Conservation (phyloP, 495 filamentous ascomycete species). For the Penicillium chermesinum region DNA sequence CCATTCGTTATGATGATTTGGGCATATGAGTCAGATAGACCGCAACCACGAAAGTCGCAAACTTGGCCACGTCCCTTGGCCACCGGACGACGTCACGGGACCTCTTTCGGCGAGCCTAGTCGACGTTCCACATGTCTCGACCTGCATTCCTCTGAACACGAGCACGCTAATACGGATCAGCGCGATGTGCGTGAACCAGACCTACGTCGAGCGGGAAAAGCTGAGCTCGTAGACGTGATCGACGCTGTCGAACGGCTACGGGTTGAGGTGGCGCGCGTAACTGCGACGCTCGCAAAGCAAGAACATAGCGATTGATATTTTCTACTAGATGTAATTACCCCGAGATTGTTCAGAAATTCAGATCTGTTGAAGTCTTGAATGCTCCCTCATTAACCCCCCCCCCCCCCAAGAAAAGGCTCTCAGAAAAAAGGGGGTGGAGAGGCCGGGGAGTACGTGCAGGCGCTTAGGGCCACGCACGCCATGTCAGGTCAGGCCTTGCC, state of each 20-base stretch:
- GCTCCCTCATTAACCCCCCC: too few species aligned
- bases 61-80: constrained; percentile 22
- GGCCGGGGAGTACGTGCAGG: constrained; percentile 8
- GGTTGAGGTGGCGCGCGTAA: constrained; percentile 36
- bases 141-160: constrained; percentile 22
- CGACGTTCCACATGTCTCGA: constrained; percentile 24
- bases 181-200: constrained; percentile 21
- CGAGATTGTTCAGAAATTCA: too few species aligned
- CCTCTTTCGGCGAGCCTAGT: constrained; percentile 23
- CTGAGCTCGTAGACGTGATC: constrained; percentile 31
- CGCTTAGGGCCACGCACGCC: constrained; percentile 25
- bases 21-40: constrained; percentile 50
- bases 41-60: constrained; percentile 20
- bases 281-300: constrained; percentile 21
- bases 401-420: neutral
- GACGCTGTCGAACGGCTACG: constrained; percentile 38
- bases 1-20: constrained; percentile 60
- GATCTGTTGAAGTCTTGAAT: too few species aligned
- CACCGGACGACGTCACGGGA: constrained; percentile 18
- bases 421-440: constrained; percentile 5
- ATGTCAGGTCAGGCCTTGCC: constrained; percentile 3
- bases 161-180: constrained; percentile 18
- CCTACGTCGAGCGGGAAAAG: constrained; percentile 16
- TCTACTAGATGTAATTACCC: too few species aligned
- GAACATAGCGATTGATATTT: constrained; percentile 7